Conservation (phyloP, 1,284 basidiomycete genomes). For the Cutaneotrichosporon mucoides region DNA sequence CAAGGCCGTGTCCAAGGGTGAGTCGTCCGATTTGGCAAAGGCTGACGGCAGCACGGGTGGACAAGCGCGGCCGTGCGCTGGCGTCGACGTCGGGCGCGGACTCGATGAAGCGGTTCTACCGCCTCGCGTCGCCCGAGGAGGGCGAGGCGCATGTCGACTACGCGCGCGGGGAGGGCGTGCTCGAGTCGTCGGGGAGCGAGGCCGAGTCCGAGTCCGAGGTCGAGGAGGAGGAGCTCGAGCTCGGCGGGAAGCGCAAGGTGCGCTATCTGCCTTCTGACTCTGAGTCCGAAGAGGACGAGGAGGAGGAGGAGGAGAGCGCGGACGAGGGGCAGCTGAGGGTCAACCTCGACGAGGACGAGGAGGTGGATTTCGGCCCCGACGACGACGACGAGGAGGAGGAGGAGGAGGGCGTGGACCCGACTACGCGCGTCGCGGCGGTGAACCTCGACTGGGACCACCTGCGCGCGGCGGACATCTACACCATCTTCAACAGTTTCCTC, state of each 20-base stretch:
- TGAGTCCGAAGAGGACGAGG: conserved; percentile 36
- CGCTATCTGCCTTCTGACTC: conserved; percentile 32
- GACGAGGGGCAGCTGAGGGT: conserved; percentile 51
- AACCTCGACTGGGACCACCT: conserved; percentile 99
- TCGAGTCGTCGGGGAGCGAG: conserved; percentile 75
- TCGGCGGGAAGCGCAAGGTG: conserved; percentile 55
- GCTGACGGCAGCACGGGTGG: conserved; percentile 60
- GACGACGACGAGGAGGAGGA: conserved; percentile 48
- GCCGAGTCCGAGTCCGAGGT: conserved; percentile 55
- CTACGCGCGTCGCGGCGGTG: conserved; percentile 79
- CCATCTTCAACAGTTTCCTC: conserved; percentile 86
- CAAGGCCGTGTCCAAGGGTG: conserved; percentile 37
- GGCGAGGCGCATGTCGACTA: conserved; percentile 59
- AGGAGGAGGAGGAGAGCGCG: conserved; percentile 31
- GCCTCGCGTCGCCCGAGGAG: conserved; percentile 51
- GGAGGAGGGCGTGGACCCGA: conserved; percentile 49
- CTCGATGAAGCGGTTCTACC: conserved; percentile 77
- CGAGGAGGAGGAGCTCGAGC: conserved; percentile 51
- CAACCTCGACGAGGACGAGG: conserved; percentile 61
- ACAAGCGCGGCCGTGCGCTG: conserved; percentile 87
- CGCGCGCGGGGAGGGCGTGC: conserved; percentile 79
- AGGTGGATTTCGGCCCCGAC: conserved; percentile 28
- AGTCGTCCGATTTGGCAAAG: conserved; percentile 8
- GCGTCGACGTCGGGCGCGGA: conserved; percentile 66
- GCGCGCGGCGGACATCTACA: conserved; percentile 83